These are phyloP conservation scores for Pseudomonodictys pantanalensis DNA, from an alignment of 495 filamentous ascomycete species.

Conservation along the genomic window DNA sequence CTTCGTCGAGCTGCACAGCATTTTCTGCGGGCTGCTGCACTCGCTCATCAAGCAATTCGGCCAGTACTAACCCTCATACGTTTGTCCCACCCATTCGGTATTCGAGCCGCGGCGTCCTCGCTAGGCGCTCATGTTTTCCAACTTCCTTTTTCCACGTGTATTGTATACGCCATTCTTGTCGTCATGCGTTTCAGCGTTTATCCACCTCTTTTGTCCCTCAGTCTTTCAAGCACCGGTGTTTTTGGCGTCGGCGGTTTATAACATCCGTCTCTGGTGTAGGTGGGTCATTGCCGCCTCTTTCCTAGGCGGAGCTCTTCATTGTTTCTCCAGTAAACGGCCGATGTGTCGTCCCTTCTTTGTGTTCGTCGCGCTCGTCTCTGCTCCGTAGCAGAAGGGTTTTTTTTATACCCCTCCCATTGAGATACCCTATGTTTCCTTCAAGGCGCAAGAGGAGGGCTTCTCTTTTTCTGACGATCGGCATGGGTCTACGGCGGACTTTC, in stretches of 20 bases:
- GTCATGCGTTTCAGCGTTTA: constrained; percentile 27
- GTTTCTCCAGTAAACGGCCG: background rate
- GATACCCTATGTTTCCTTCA: constrained; percentile 21
- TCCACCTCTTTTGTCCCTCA: background rate
- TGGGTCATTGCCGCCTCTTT: too few species aligned
- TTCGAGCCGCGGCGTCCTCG: background rate
- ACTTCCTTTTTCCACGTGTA: background rate
- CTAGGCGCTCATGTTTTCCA: background rate
- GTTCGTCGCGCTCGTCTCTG: background rate
- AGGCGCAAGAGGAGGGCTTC: background rate
- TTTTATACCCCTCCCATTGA: constrained; percentile 23
- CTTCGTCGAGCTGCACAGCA: constrained; percentile 80
- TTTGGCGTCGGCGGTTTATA: too few species aligned
- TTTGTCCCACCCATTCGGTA: constrained; percentile 12
- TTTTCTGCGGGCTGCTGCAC: constrained; percentile 51
- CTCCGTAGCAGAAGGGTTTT: background rate
- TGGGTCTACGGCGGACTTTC: too few species aligned
- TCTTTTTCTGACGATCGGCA: background rate
- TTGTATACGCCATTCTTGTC: background rate
- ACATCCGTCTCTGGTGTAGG: too few species aligned
- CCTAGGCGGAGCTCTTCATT: too few species aligned
- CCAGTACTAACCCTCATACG: background rate
- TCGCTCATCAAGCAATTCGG: constrained; percentile 36
- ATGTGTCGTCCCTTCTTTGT: constrained; percentile 4
- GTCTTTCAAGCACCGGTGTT: constrained; percentile 15